Percentiles rank a stretch among this genome's conserved stretches.
These are phyloP conservation scores for Solanum corneliomulleri DNA, from an alignment of 257 asterid genomes.

Conservation along the genomic window DNA sequence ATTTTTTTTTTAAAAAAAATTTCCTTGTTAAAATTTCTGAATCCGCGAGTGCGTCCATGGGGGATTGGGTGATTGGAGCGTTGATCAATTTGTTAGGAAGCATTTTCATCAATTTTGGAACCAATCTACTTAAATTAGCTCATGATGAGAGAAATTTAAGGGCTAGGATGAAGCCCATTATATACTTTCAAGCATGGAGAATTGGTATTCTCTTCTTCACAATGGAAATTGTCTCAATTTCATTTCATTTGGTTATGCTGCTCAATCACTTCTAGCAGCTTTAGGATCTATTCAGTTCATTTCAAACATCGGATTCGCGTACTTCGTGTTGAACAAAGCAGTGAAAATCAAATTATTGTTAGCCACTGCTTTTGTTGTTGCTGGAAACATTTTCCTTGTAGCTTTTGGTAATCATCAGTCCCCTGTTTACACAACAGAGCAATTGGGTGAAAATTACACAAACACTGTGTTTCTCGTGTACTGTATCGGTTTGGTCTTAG, in stretches of 20 bases:
- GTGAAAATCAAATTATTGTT: constrained; percentile 62
- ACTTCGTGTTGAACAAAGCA: constrained; percentile 61
- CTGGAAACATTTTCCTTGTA: constrained; percentile 91
- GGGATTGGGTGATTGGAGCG: constrained; percentile 93
- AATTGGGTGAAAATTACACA: constrained; percentile 81
- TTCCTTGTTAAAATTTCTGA: not conserved
- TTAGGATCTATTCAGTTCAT: constrained; percentile 91
- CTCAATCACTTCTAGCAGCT: constrained; percentile 98
- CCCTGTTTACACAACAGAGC: constrained; percentile 84
- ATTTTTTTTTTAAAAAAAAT: not conserved
- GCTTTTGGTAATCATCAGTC: constrained; percentile 99
- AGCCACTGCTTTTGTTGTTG: constrained; percentile 89
- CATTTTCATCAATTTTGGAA: constrained; percentile 85
- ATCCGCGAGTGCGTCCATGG: constrained; percentile 24
- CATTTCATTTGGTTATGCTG: constrained; percentile 94
- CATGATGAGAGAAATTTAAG: constrained; percentile 71
- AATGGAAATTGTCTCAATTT: constrained; percentile 86
- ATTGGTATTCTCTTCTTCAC: constrained; percentile 71
- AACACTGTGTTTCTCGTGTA: constrained; percentile 59
- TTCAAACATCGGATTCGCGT: constrained; percentile 81
- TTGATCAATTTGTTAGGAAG: constrained; percentile 74
- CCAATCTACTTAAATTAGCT: constrained; percentile 85
- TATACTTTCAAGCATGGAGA: constrained; percentile 89
- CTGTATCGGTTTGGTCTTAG: constrained; percentile 54
- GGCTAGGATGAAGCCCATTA: constrained; percentile 57